Evolutionary conservation across 176 grass and related monocot species (phyloP).

Genomic region (Aegilops tauschii): DNA sequence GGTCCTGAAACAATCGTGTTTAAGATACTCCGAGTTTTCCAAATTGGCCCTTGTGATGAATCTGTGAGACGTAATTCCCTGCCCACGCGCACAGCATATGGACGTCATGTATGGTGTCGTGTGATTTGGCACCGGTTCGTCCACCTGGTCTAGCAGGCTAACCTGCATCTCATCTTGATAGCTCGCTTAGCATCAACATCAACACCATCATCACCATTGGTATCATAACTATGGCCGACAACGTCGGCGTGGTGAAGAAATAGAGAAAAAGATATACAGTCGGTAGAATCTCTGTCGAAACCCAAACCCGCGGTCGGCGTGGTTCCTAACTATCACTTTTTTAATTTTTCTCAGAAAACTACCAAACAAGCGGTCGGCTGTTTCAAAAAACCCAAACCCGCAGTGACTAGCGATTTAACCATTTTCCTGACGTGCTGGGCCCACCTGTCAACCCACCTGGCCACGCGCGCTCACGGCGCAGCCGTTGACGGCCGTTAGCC

Average conservation of each 20-base stretch:
- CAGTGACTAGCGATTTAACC: no score
- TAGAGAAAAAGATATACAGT: background rate
- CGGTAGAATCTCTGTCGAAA: background rate
- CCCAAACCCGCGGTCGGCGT: no score
- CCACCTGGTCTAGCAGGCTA: background rate
- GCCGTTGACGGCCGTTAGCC: no score
- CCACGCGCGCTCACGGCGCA: no score
- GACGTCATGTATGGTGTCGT: background rate
- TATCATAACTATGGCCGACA: no score
- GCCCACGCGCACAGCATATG: background rate
- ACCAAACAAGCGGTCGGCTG: no score
- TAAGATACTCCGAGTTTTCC: background rate
- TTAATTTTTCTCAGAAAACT: no score
- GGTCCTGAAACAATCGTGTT: constrained; percentile 12
- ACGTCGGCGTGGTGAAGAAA: background rate
- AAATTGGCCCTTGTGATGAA: background rate
- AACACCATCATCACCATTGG: background rate
- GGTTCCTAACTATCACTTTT: no score
- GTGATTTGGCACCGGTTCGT: background rate
- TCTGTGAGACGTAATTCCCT: background rate
- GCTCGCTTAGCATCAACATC: background rate
- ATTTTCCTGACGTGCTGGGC: no score
- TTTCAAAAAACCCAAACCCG: no score
- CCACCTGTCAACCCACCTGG: no score
- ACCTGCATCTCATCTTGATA: background rate